Evolutionary conservation across 2,329 filamentous ascomycete genomes (phyloP).

Genomic region (Amesomyces nigricolor): DNA sequence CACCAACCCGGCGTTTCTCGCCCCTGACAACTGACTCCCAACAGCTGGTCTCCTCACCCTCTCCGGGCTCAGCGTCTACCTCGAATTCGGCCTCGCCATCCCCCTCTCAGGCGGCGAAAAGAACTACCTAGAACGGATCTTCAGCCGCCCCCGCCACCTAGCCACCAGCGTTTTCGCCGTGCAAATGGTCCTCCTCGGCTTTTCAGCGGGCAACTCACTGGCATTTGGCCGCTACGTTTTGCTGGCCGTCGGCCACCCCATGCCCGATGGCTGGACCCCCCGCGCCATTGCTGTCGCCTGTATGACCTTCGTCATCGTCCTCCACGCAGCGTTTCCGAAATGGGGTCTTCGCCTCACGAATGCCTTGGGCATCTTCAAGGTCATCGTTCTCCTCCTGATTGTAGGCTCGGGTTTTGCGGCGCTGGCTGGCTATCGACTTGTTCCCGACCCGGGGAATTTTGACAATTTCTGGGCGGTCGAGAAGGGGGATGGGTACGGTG

Average conservation of each 20-base stretch:
- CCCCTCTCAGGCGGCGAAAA: constrained; percentile 61
- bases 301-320: constrained; percentile 47
- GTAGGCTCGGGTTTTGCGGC: constrained; percentile 57
- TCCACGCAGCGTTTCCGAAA: constrained; percentile 50
- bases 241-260: constrained; percentile 35
- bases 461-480: constrained; percentile 47
- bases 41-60: constrained; percentile 47
- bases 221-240: constrained; percentile 54
- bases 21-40: not conserved
- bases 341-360: constrained; percentile 56
- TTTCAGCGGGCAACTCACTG: constrained; percentile 53
- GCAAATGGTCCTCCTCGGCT: constrained; percentile 57
- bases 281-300: constrained; percentile 50
- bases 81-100: constrained; percentile 60
- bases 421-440: constrained; percentile 39
- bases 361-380: constrained; percentile 54
- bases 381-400: constrained; percentile 54
- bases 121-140: constrained; percentile 60
- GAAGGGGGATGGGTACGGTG: constrained; percentile 25
- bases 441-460: constrained; percentile 52
- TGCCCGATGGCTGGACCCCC: constrained; percentile 49
- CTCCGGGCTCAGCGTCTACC: constrained; percentile 53
- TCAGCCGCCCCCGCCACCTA: constrained; percentile 52
- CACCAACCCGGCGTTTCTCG: not conserved
- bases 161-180: constrained; percentile 54